Evolutionary conservation across 2,329 filamentous ascomycete species (phyloP), one percentile per base, ranked within the genome.

Genomic region (Cercospora berteroae): DNA sequence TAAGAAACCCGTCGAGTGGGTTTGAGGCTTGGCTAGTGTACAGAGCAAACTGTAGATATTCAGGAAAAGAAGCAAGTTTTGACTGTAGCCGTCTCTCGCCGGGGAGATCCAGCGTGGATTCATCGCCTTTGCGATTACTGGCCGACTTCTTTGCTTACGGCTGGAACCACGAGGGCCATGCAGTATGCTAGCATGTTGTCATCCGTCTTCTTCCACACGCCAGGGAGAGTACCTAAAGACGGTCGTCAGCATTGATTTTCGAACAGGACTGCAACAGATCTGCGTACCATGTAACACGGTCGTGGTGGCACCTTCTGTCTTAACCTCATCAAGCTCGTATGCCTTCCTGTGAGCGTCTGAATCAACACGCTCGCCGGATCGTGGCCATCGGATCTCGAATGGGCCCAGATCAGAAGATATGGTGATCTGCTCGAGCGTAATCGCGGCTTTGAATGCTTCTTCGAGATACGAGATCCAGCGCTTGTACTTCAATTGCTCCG

Each of bases 1-100:
- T 70, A 86, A 82, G 79, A 83, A 86, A 73, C 87, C 88, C 3
- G 82, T 82, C 68, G 87, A 89, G 70, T 90, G 88, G 88, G 85
- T 84, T 62, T 87, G 50, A 77, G 36, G 18, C 23, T 36, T 13
- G 0, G 48, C 23, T 33, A 13, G 4, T 64, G 50, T 64, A 60
- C 42, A 20, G 59, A 29, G 5, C 13, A 25, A 23, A 29, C 33
- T 65, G 48, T 56, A 60, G 18, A 50, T 27, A 36, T 25, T 20
- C 27, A 42, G 27, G 42, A 64, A 67, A 12, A 42, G 18, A 31
- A 27, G 7, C 10, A 27, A 29, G n/a, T 31, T 7, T 29, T 20
- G 20, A 42, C 36, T 50, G 29, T 18, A 42, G 56, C 59, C 39
- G 25, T 18, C 39, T 61, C 42, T 39, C 39, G 16, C 2, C 39